Base-by-base conservation (phyloP, 139 green algal genomes). In the Micromonas pusilla region DNA sequence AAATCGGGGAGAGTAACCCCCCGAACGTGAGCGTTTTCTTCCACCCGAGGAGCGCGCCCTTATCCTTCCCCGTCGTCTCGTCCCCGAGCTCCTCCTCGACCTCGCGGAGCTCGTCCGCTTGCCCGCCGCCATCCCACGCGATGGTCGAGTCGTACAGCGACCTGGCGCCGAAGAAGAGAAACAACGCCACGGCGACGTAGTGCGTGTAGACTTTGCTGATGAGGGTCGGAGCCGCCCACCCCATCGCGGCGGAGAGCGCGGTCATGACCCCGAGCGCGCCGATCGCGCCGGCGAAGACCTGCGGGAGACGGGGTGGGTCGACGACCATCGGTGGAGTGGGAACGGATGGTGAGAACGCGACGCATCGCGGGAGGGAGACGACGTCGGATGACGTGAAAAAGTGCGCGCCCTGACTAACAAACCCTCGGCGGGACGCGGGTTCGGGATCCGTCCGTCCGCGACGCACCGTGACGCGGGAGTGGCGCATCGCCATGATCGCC, bases 251-350 rank as follows among this genome's bases (percentile, higher is more conserved):
- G 32, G 92, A 96, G 0, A 98, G 79, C 0, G 91, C 86, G 25
- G 92, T 97, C 94, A 98, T 98, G 0, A 88, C 85, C 36, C 87
- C 89, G n/a, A 97, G 80, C 3, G 94, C 94, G 13, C 62, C 77
- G 9, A 93, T 80, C 0, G 93, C 88, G 16, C 91, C 93, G 33
- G 79, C 79, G 82, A 97, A 96, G 30, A 97, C 80, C 26, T 65
- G 86, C n/a, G 80, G n/a, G 30, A 57, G 45, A 57, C 45, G 45
- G 45, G 9, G 28, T 9, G 28, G 30, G 19, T 20, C 6, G 28
- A 16, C 6, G 63, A 70, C 9, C 28, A n/a, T n/a, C n/a, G n/a
- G n/a, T n/a, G n/a, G n/a, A n/a, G n/a, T n/a, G n/a, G n/a, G n/a
- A n/a, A n/a, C n/a, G n/a, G n/a, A n/a, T n/a, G n/a, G n/a, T n/a